Base-by-base conservation (phyloP, 2,329 filamentous ascomycete species). In the Beauveria scarabaeidicola region DNA sequence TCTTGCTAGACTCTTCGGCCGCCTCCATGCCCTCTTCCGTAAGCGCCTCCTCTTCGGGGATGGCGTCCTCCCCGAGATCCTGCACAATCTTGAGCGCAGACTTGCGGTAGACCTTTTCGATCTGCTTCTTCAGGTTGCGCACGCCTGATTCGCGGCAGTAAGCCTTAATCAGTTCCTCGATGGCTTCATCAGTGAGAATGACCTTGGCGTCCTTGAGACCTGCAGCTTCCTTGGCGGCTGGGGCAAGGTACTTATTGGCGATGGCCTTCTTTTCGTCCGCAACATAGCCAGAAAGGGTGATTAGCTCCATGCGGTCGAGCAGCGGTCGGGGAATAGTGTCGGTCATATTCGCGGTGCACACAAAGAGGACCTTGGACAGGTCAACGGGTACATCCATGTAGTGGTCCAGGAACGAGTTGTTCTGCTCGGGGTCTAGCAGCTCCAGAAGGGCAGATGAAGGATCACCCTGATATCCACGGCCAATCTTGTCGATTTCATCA, bases 211-310 rank as follows among this genome's bases (percentile, higher is more conserved):
- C 84, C 71, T 96, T 91, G 63, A 99, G 77, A 29, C 94, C 94
- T 41, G 91, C 93, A 61, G 96, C 79, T 63, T 97, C 92, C 74
- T 96, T 96, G n/a, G 95, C 94, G 52, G 91, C 88, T 8, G 94
- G 94, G 0, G 90, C 90, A 27, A 99, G 83, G 69, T 99, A 99
- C 64, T 85, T 84, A 70, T 99, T 88, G 3, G 94, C 94, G 68
- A 99, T 99, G 3, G 94, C 93, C 86, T 96, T 97, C 81, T 99
- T 99, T 80, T 99, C 94, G 65, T 99, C 93, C 0, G 93, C 87
- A 54, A 99, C 93, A 69, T 99, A 99, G 11, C 94, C 94, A 40
- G 93, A 97, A 2, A 99, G 81, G 63, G 95, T 86, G 66, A 99
- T 99, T 68, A 97, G 85, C 73, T 99, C 94, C 94, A 99, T 99